These are phyloP conservation scores for Aspergillus sp. DNA, from an alignment of 2,329 filamentous ascomycete species.

Conservation along the genomic window DNA sequence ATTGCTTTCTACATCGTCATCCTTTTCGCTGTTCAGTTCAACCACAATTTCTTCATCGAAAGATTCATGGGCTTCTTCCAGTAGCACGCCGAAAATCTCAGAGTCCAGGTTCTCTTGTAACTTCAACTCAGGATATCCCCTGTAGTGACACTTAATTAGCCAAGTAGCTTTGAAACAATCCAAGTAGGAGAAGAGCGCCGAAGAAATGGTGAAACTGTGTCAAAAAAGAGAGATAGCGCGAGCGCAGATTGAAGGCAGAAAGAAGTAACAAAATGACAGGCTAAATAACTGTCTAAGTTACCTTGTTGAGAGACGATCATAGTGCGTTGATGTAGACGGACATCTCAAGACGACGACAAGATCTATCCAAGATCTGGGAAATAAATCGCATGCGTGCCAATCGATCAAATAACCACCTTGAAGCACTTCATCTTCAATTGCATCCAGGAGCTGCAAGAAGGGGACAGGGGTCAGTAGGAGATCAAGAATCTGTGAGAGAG, in stretches of 20 bases:
- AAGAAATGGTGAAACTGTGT: background rate
- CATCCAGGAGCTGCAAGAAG: slow-evolving; percentile 62
- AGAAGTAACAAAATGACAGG: background rate
- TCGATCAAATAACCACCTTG: slow-evolving; percentile 84
- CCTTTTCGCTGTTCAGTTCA: slow-evolving; percentile 73
- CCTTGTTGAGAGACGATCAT: slow-evolving; percentile 74
- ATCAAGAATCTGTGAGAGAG: background rate
- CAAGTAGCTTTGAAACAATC: background rate
- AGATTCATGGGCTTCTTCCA: slow-evolving; percentile 81
- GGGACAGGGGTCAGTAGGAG: background rate
- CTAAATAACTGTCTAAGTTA: slow-evolving; percentile 28
- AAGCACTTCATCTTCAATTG: slow-evolving; percentile 73
- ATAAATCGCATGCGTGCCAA: slow-evolving; percentile 96
- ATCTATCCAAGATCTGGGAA: slow-evolving; percentile 89
- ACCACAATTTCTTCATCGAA: slow-evolving; percentile 86
- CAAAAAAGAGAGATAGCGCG: slow-evolving; percentile 1
- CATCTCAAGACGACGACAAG: slow-evolving; percentile 80
- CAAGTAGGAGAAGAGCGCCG: background rate
- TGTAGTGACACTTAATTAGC: slow-evolving; percentile 22
- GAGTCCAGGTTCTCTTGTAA: slow-evolving; percentile 93
- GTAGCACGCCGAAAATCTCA: slow-evolving; percentile 92
- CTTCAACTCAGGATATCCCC: slow-evolving; percentile 77
- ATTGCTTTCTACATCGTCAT: slow-evolving; percentile 82
- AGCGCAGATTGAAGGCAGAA: background rate
- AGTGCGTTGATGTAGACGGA: slow-evolving; percentile 70